Conservation (phyloP, 306 rosid species). For the Datisca glomerata region DNA sequence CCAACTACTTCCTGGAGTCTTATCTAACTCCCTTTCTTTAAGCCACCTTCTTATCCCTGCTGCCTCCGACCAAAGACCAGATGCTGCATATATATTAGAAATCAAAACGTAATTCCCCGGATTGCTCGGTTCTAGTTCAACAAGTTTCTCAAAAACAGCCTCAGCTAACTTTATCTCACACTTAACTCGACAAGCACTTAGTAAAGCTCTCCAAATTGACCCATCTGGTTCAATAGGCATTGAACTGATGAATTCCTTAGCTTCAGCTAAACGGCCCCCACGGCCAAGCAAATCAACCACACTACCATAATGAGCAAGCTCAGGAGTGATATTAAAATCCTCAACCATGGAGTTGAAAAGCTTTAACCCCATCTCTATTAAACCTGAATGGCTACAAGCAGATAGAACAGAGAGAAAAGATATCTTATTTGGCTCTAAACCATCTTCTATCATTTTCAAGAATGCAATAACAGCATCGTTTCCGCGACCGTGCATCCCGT, state of each 20-base stretch:
- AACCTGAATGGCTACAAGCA: slow-evolving; percentile 42
- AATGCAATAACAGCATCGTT: slow-evolving; percentile 27
- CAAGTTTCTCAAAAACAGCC: slow-evolving; percentile 23
- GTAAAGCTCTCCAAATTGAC: slow-evolving; percentile 42
- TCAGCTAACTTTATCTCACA: slow-evolving; percentile 15
- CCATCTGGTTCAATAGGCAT: slow-evolving; percentile 31
- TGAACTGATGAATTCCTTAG: slow-evolving; percentile 22
- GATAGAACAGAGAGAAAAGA: slow-evolving; percentile 33
- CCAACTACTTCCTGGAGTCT: slow-evolving; percentile 35
- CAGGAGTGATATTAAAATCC: slow-evolving; percentile 25
- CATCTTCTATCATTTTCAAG: slow-evolving; percentile 21
- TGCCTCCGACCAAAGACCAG: slow-evolving; percentile 29
- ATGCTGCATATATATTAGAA: slow-evolving; percentile 36
- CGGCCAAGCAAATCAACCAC: slow-evolving; percentile 42
- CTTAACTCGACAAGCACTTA: slow-evolving; percentile 26
- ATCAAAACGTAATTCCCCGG: slow-evolving; percentile 31
- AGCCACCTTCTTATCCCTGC: slow-evolving; percentile 22
- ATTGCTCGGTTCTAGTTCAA: slow-evolving; percentile 33
- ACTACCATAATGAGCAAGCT: slow-evolving; percentile 37
- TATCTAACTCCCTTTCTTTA: slow-evolving; percentile 22
- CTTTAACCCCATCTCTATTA: slow-evolving; percentile 23
- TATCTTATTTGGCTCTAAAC: slow-evolving; percentile 21
- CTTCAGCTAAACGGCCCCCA: slow-evolving; percentile 27
- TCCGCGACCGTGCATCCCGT: slow-evolving; percentile 28
- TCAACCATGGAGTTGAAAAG: slow-evolving; percentile 26